Evolutionary conservation across 306 rosid species (phyloP).

Genomic region (Hippophae gyantsensis): DNA sequence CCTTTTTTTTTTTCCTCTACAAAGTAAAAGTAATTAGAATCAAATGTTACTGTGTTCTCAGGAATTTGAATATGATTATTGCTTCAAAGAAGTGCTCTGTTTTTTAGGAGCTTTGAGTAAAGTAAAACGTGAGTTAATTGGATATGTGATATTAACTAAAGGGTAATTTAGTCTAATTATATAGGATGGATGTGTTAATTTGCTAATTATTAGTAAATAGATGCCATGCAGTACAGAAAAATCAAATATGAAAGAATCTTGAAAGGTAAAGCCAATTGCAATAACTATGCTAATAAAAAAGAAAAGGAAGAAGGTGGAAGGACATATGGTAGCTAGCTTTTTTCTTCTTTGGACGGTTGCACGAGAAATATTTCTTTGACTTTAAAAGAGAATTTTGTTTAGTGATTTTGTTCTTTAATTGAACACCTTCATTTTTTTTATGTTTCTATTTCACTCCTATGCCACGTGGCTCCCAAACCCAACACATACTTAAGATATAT

Average conservation of each 20-base stretch:
- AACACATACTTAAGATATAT: neutral
- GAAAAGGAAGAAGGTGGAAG: conserved; percentile 30
- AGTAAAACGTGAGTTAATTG: too few relatives aligned
- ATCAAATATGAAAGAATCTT: conserved; percentile 37
- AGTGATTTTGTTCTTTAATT: conserved; percentile 31
- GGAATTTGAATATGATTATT: too few relatives aligned
- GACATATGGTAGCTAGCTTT: conserved; percentile 29
- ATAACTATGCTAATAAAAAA: conserved; percentile 15
- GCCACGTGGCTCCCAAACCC: conserved; percentile 19
- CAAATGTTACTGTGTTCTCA: too few relatives aligned
- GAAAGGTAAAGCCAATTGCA: conserved; percentile 47
- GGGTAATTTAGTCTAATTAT: neutral
- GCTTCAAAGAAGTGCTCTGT: too few relatives aligned
- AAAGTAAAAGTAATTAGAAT: too few relatives aligned
- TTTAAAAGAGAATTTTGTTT: conserved; percentile 15
- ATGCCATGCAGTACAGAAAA: conserved; percentile 14
- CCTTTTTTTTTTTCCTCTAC: too few relatives aligned
- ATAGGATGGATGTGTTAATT: neutral
- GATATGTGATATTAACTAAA: neutral
- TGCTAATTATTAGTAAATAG: conserved; percentile 3
- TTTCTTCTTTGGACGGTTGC: conserved; percentile 63
- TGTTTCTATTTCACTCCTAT: neutral
- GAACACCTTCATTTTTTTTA: conserved; percentile 6
- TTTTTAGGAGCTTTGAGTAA: too few relatives aligned
- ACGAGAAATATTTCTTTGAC: conserved; percentile 86